These are phyloP conservation scores for Lepiota venenata DNA, from an alignment of 768 basidiomycete genomes.

Conservation along the genomic window DNA sequence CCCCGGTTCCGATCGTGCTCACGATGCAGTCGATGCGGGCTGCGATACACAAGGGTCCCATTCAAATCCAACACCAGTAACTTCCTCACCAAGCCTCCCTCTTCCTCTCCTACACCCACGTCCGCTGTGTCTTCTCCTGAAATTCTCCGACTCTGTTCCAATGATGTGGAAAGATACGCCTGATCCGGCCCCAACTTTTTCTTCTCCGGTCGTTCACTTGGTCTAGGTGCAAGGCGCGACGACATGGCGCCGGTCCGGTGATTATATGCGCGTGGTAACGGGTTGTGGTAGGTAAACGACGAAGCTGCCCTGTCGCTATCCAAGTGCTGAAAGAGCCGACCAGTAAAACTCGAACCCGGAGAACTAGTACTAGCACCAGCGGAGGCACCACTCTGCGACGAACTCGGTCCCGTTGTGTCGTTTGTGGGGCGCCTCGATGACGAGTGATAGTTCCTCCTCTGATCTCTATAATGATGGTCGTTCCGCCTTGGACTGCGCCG, in stretches of 20 bases:
- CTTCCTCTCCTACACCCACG: not conserved
- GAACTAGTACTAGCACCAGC: not conserved
- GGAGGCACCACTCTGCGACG: no score
- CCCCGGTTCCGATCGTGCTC: slow-evolving; percentile 5
- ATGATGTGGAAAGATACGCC: slow-evolving; percentile 1
- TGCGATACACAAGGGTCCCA: slow-evolving; percentile 67
- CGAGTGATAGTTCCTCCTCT: not conserved
- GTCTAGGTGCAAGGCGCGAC: not conserved
- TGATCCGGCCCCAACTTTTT: not conserved
- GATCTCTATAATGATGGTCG: not conserved
- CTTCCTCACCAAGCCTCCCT: slow-evolving; percentile 34
- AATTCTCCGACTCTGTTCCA: not conserved
- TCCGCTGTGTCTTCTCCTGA: not conserved
- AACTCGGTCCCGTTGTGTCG: no score
- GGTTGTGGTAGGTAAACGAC: no score
- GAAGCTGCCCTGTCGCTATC: not conserved
- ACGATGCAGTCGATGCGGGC: slow-evolving; percentile 26
- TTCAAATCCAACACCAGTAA: slow-evolving; percentile 76
- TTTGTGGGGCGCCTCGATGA: not conserved
- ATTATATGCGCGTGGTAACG: not conserved
- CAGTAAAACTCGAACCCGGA: not conserved
- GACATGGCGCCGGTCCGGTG: not conserved
- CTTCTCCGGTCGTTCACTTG: not conserved
- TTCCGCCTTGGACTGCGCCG: not conserved
- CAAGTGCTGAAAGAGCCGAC: not conserved